Base-by-base conservation (phyloP, 2,329 filamentous ascomycete genomes). In the Aureobasidium sp. region DNA sequence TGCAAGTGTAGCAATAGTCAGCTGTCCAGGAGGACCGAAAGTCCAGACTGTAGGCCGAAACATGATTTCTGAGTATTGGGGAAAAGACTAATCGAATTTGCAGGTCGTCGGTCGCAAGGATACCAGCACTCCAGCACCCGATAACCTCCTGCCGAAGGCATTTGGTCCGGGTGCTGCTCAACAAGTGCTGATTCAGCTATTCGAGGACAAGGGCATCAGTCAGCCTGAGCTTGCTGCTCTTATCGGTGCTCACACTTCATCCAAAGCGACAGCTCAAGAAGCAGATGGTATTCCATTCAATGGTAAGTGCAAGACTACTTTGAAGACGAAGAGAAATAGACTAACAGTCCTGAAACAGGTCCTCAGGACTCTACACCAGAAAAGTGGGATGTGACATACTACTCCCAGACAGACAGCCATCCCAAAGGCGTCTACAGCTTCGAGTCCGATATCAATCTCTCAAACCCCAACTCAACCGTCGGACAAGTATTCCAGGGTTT, bases 161-260 rank as follows among this genome's bases (percentile, higher is more conserved):
- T 69, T 71, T 2, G 73, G 74, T 44, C 61, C 70, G 13, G 77
- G 78, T n/a, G 65, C 66, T 10, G 63, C 66, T 29, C 64, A 69
- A 45, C 71, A 77, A 36, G 71, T 69, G 13, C 71, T 83, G 44
- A 74, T 82, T 59, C 65, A 71, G 3, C 72, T 81, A 6, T 84
- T 83, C 68, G 63, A 67, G 34, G 75, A 75, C 64, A 83, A 83
- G 70, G 80, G 80, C 3, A 79, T 84, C 70, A 71, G 70, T 9
- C 70, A 79, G 1, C 69, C 71, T 32, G 81, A 82, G 58, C 75
- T 84, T 3, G 77, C 80, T 2, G 81, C 82, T 1, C 76, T 85
- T 1, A 66, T 84, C 3, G 82, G 83, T 59, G 81, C 82, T 0
- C 82, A 85, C 68, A 77, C 77, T 3, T 72, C 76, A 9, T 76